Percentiles rank a stretch among this genome's conserved stretches.
phyloP scores from a whole-genome alignment of 2,329 filamentous ascomycete species.

The Apiospora phragmitis region DNA sequence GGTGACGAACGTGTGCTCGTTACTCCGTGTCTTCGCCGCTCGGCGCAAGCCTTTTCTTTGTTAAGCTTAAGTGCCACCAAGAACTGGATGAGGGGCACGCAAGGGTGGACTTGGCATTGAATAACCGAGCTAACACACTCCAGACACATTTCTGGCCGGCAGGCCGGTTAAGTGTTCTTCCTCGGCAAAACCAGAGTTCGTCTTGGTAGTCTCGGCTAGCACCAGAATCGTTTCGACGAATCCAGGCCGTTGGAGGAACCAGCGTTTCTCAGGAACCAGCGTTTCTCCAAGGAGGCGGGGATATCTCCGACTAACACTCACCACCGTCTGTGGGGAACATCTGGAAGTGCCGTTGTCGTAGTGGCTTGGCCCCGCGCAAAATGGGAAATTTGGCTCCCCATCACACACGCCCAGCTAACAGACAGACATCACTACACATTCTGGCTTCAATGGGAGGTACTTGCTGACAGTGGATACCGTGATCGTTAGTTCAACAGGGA shows the following conservation, averaged over 20 bases:
- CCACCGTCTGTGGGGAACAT: neutral
- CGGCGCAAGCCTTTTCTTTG: neutral
- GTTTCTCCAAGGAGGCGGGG: neutral
- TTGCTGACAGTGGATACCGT: neutral
- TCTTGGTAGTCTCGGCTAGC: neutral
- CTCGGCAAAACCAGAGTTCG: neutral
- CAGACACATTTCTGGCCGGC: no score
- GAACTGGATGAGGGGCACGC: neutral
- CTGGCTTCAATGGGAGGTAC: neutral
- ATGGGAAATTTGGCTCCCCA: neutral
- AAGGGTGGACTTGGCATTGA: neutral
- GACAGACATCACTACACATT: neutral
- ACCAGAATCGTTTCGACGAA: neutral
- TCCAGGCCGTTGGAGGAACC: neutral
- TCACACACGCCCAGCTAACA: neutral
- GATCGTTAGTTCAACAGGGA: neutral
- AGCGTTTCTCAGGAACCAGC: neutral
- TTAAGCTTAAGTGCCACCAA: neutral
- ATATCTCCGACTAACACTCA: neutral
- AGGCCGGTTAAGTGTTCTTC: conserved; percentile 8
- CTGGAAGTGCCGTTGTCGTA: neutral
- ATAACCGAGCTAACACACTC: neutral
- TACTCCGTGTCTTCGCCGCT: neutral
- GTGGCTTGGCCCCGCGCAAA: neutral
- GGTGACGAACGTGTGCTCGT: neutral